Conservation (phyloP, 805 yeast genomes). For the Metschnikowia cerradonensis region DNA sequence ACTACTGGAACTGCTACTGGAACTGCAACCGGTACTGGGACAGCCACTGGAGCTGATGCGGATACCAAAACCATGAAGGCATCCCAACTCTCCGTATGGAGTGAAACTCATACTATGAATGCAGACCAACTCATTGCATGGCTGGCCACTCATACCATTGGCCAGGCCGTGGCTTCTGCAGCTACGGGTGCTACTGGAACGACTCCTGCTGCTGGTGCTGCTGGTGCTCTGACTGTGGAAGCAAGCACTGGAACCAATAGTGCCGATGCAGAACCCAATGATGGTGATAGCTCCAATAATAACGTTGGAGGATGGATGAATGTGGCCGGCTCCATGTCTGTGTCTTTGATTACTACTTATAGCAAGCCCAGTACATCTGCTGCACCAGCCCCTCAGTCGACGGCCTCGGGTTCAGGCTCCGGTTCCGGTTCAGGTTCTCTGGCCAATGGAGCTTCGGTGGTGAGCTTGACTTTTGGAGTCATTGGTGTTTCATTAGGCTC, state of each 20-base stretch:
- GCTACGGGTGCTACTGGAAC: background rate
- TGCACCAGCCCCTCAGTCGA: background rate
- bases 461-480: background rate
- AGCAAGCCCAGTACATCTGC: conserved; percentile 22
- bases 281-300: conserved; percentile 16
- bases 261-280: background rate
- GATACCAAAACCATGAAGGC: conserved; percentile 15
- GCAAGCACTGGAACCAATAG: background rate
- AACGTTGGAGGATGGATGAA: conserved; percentile 4
- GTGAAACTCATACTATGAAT: conserved; percentile 15
- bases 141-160: conserved; percentile 17
- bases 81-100: conserved; percentile 12
- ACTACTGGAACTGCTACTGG: conserved; percentile 11
- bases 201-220: background rate
- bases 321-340: conserved; percentile 19
- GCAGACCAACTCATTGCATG: conserved; percentile 15
- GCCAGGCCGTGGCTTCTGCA: background rate
- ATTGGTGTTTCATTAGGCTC: background rate
- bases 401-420: background rate
- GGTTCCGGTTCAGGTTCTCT: background rate
- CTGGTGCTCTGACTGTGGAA: background rate
- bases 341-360: conserved; percentile 32
- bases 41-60: conserved; percentile 4
- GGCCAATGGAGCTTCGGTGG: background rate
- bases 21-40: conserved; percentile 11